A percentile compares a stretch with the other conserved stretches of the same genome.
phyloP scores from a whole-genome alignment of 1,284 basidiomycete genomes.

The Stereum hirsutum region DNA sequence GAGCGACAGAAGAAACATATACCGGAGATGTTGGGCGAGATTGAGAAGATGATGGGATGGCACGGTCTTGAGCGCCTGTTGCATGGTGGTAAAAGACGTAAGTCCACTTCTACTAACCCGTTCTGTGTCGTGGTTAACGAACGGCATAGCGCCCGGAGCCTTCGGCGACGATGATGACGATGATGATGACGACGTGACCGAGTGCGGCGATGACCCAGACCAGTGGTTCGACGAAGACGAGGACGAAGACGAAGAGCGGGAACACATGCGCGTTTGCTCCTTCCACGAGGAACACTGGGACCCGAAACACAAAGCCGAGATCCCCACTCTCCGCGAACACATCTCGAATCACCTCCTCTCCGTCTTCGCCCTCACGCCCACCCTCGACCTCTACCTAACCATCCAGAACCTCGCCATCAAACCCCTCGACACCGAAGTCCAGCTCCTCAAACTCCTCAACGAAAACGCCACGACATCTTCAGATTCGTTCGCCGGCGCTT shows the following conservation, averaged over 20 bases:
- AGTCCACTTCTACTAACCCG: slow-evolving; percentile 11
- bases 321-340: slow-evolving; percentile 29
- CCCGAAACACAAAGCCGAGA: slow-evolving; percentile 27
- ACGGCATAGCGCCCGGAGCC: slow-evolving; percentile 19
- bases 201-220: slow-evolving; percentile 16
- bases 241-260: slow-evolving; percentile 16
- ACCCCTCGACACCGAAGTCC: slow-evolving; percentile 16
- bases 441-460: slow-evolving; percentile 28
- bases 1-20: slow-evolving; percentile 27
- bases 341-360: slow-evolving; percentile 32
- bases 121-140: slow-evolving; percentile 12
- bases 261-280: slow-evolving; percentile 15
- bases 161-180: slow-evolving; percentile 16
- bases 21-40: slow-evolving; percentile 45
- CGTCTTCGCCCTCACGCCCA: slow-evolving; percentile 40
- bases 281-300: slow-evolving; percentile 45
- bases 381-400: slow-evolving; percentile 32
- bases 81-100: slow-evolving; percentile 37
- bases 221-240: slow-evolving; percentile 14
- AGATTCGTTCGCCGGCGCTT: slow-evolving; percentile 41
- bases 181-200: slow-evolving; percentile 16
- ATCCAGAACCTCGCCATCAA: slow-evolving; percentile 30
- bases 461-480: slow-evolving; percentile 35
- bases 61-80: slow-evolving; percentile 39
- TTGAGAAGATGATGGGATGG: slow-evolving; percentile 41